Evolutionary conservation across 257 asterid species (phyloP).

Genomic region (Solanum neorickii): DNA sequence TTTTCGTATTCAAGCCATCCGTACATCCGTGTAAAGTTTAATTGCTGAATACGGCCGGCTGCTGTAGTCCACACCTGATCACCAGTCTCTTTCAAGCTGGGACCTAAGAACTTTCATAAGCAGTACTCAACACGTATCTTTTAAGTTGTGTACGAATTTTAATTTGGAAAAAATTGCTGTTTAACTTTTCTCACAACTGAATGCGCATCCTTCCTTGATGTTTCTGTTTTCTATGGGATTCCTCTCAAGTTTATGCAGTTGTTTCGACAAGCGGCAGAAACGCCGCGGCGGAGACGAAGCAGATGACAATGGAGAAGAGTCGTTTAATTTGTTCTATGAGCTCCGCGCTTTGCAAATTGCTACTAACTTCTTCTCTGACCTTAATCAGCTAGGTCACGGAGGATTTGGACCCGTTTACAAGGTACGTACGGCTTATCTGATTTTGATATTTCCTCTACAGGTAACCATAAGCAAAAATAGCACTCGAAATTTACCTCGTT

Average conservation of each 20-base stretch:
- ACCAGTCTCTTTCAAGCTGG: background rate
- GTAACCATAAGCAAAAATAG: background rate
- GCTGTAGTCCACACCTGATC: background rate
- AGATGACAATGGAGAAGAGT: constrained; percentile 18
- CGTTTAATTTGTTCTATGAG: constrained; percentile 40
- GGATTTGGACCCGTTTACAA: constrained; percentile 82
- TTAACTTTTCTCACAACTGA: background rate
- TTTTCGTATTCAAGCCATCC: background rate
- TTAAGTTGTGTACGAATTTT: background rate
- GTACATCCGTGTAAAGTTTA: background rate
- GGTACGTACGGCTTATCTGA: constrained; percentile 15
- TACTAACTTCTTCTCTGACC: constrained; percentile 72
- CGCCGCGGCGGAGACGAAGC: constrained; percentile 12
- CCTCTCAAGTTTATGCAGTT: constrained; percentile 25
- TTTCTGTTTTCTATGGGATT: constrained; percentile 32
- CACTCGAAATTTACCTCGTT: background rate
- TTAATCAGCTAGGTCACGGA: constrained; percentile 71
- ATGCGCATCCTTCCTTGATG: constrained; percentile 3
- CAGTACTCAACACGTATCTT: background rate
- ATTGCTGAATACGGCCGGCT: background rate
- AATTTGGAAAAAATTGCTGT: background rate
- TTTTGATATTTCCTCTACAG: background rate
- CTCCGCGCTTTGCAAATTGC: constrained; percentile 58
- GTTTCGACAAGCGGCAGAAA: constrained; percentile 27
- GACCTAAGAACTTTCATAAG: background rate